phyloP scores from a whole-genome alignment of 345 rosid species.

The Hypericum androsaemum region DNA sequence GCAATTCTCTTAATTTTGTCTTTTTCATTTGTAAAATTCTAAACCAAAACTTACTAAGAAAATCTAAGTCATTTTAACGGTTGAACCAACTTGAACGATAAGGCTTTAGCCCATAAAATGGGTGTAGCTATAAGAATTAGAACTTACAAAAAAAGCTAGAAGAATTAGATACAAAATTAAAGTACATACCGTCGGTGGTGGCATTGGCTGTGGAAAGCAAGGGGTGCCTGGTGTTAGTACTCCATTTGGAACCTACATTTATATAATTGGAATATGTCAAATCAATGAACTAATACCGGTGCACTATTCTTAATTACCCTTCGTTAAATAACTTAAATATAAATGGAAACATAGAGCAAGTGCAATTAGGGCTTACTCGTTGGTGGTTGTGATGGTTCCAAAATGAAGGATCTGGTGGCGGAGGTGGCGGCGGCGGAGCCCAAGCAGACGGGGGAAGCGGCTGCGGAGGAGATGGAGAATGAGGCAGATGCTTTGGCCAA shows the following conservation, averaged over 20 bases:
- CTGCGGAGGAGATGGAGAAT: constrained; percentile 22
- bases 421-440: constrained; percentile 21
- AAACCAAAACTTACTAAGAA: no score
- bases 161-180: no score
- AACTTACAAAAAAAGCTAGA: no score
- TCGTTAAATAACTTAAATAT: background rate
- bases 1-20: no score
- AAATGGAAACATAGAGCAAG: background rate
- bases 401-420: constrained; percentile 29
- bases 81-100: no score
- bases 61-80: no score
- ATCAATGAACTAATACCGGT: no score
- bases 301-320: background rate
- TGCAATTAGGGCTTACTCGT: constrained; percentile 19
- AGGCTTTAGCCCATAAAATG: no score
- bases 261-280: background rate
- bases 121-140: no score
- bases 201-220: constrained; percentile 40
- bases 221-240: constrained; percentile 37
- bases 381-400: constrained; percentile 55
- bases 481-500: constrained; percentile 66
- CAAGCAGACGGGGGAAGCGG: constrained; percentile 31
- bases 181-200: constrained; percentile 42
- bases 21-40: no score
- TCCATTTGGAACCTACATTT: constrained; percentile 36